Percentiles rank a stretch among this genome's conserved stretches.
Evolutionary conservation across 257 asterid species (phyloP).

Genomic region (Primulina eburnea): DNA sequence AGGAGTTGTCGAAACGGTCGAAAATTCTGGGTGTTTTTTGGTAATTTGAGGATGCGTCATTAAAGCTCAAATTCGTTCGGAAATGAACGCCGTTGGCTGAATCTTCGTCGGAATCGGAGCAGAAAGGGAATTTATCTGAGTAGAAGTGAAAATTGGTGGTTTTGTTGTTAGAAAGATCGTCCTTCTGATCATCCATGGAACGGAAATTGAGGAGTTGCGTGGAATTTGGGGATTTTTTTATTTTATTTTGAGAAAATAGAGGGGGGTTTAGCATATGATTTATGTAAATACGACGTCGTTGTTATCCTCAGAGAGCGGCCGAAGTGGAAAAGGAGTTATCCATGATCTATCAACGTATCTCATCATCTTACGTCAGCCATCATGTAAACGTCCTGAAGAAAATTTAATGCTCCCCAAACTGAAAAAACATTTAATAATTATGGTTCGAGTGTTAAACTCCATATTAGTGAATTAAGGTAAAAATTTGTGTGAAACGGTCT

Average conservation of each 20-base stretch:
- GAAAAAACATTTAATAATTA: no score
- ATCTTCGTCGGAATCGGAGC: slow-evolving; percentile 40
- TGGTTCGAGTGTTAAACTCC: no score
- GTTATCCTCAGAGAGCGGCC: no score
- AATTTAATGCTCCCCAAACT: no score
- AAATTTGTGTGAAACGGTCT: no score
- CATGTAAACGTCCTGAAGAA: no score
- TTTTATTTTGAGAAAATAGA: slow-evolving; percentile 2
- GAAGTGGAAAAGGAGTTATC: no score
- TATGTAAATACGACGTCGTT: background rate
- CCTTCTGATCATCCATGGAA: slow-evolving; percentile 57
- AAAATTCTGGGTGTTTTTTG: slow-evolving; percentile 53
- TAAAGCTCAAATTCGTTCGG: slow-evolving; percentile 35
- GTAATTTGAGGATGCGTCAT: slow-evolving; percentile 35
- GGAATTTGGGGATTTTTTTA: slow-evolving; percentile 22
- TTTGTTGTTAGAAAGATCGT: slow-evolving; percentile 32
- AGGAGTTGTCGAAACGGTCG: slow-evolving; percentile 77
- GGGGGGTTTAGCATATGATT: background rate
- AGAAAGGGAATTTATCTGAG: slow-evolving; percentile 43
- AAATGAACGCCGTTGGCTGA: slow-evolving; percentile 10
- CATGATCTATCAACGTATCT: no score
- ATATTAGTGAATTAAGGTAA: no score
- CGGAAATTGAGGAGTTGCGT: slow-evolving; percentile 30
- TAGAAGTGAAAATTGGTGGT: slow-evolving; percentile 32
- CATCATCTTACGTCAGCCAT: no score